phyloP scores from a whole-genome alignment of 176 grass and related monocot species.

The Zea luxurians region DNA sequence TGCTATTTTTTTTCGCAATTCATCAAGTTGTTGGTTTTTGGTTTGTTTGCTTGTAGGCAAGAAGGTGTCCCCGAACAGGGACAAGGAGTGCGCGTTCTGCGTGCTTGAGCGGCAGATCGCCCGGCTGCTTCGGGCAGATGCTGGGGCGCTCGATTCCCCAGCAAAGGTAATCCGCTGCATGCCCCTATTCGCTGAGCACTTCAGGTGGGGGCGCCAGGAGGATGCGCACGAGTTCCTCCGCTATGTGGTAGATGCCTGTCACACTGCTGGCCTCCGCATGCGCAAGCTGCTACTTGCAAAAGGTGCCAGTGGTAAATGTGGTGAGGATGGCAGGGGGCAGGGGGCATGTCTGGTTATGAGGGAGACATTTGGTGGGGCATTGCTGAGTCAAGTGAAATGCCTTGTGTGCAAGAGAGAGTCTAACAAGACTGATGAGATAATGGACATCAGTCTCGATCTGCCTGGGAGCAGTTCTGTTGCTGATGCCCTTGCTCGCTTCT shows the following conservation, averaged over 20 bases:
- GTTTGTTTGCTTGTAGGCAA: conserved; percentile 59
- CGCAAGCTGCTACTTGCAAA: conserved; percentile 44
- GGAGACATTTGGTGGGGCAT: conserved; percentile 83
- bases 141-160: conserved; percentile 53
- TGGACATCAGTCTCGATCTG: conserved; percentile 94
- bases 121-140: conserved; percentile 40
- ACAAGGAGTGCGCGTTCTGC: conserved; percentile 90
- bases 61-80: conserved; percentile 62
- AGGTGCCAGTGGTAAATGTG: conserved; percentile 39
- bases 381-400: conserved; percentile 97
- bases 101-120: conserved; percentile 76
- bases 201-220: conserved; percentile 84
- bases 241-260: conserved; percentile 78
- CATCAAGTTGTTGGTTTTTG: conserved; percentile 12
- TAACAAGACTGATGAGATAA: conserved; percentile 94
- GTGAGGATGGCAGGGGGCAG: conserved; percentile 29
- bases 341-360: conserved; percentile 55
- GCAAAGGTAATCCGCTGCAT: conserved; percentile 66
- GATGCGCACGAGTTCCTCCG: conserved; percentile 92
- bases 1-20: not conserved
- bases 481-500: conserved; percentile 79
- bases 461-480: conserved; percentile 68
- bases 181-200: conserved; percentile 70
- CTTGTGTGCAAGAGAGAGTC: conserved; percentile 89
- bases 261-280: conserved; percentile 58